Evolutionary conservation across 257 asterid species (phyloP).

Genomic region (Solanum pinnatisectum): DNA sequence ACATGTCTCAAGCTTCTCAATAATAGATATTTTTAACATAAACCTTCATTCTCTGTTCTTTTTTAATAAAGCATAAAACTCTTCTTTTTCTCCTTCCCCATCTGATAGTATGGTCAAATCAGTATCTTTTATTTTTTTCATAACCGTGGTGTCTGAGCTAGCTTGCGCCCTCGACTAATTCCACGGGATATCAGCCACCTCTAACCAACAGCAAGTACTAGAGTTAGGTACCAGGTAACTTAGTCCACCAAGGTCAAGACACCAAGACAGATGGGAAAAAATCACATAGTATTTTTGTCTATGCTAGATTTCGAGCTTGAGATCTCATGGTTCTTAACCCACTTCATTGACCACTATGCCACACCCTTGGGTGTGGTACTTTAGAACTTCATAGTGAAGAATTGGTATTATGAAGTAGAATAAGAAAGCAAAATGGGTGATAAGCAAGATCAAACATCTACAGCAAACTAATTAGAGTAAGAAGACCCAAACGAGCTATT

Average conservation of each 20-base stretch:
- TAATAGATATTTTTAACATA: not conserved
- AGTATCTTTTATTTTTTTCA: not conserved
- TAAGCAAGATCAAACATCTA: not conserved
- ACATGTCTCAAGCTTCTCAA: not conserved
- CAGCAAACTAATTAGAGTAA: not conserved
- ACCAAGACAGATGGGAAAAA: not conserved
- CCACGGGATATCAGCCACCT: not conserved
- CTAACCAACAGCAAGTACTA: not conserved
- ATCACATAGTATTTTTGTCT: not conserved
- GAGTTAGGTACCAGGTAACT: not conserved
- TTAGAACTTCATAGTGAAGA: not conserved
- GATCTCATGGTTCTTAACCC: not conserved
- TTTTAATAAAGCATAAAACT: not conserved
- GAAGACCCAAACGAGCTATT: not conserved
- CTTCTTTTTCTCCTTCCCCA: not conserved
- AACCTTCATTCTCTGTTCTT: not conserved
- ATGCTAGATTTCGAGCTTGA: not conserved
- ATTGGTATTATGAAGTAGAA: not conserved
- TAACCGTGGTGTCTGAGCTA: not conserved
- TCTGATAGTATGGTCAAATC: not conserved
- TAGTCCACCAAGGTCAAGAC: not conserved
- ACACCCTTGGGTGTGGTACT: not conserved
- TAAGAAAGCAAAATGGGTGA: not conserved
- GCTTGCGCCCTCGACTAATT: not conserved
- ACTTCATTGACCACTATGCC: not conserved